Evolutionary conservation across 306 rosid species (phyloP).

Genomic region (Calophaca sinica): DNA sequence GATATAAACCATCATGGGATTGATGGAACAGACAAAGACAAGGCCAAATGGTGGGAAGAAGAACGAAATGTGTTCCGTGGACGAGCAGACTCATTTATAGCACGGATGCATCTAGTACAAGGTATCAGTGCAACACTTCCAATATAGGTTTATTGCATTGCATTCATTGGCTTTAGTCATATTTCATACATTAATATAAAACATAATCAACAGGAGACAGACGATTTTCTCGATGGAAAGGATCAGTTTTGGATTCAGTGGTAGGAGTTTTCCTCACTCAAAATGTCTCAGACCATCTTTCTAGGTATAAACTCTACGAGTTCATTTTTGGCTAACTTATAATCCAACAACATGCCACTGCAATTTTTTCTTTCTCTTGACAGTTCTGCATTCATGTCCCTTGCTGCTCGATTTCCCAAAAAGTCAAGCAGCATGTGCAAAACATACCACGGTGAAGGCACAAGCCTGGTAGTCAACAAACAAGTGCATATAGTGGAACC

Average conservation of each 20-base stretch:
- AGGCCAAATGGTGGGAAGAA: conserved; percentile 97
- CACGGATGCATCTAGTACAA: conserved; percentile 99
- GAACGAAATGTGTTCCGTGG: conserved; percentile 90
- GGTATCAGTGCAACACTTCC: conserved; percentile 61
- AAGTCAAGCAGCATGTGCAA: conserved; percentile 48
- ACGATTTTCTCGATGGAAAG: conserved; percentile 96
- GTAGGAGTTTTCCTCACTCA: conserved; percentile 98
- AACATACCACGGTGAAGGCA: conserved; percentile 40
- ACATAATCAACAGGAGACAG: conserved; percentile 84
- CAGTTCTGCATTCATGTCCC: conserved; percentile 98
- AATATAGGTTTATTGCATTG: conserved; percentile 20
- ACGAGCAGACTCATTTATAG: conserved; percentile 93
- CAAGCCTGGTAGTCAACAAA: conserved; percentile 36
- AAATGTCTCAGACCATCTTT: conserved; percentile 97
- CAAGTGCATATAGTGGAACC: conserved; percentile 47
- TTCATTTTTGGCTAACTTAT: conserved; percentile 19
- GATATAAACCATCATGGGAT: conserved; percentile 89
- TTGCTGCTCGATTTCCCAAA: conserved; percentile 84
- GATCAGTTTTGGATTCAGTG: conserved; percentile 97
- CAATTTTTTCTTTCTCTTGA: conserved; percentile 45
- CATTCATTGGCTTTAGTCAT: conserved; percentile 9
- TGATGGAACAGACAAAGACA: conserved; percentile 89
- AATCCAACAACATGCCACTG: conserved; percentile 13
- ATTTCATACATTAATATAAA: conserved; percentile 34
- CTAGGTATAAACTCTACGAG: conserved; percentile 66